Conservation (phyloP, 163 green algal species). For the Scenedesmus sp. region DNA sequence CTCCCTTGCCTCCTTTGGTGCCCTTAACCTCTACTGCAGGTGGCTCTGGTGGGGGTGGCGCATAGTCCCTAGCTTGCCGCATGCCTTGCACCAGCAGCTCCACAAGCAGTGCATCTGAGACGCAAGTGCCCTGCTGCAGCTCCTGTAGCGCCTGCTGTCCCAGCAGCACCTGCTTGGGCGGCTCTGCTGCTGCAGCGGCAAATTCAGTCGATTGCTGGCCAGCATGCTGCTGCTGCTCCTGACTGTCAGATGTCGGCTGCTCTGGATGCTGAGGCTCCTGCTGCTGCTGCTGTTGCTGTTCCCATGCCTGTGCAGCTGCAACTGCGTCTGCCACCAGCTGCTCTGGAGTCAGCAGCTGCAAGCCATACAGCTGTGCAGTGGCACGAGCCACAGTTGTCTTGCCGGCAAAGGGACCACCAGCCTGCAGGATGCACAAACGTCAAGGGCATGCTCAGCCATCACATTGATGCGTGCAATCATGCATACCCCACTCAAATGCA, state of each 20-base stretch:
- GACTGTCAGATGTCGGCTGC: neutral
- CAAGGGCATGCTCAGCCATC: neutral
- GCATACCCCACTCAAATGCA: no score
- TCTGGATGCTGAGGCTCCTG: neutral
- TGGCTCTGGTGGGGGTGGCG: conserved; percentile 6
- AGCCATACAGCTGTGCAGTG: conserved; percentile 61
- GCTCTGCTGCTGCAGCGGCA: conserved; percentile 1
- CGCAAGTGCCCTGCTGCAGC: conserved; percentile 56
- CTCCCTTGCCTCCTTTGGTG: conserved; percentile 25
- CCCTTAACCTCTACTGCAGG: neutral
- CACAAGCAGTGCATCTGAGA: conserved; percentile 66
- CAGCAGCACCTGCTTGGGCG: conserved; percentile 52
- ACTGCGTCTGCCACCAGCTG: conserved; percentile 66
- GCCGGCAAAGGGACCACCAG: conserved; percentile 67
- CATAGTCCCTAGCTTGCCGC: conserved; percentile 40
- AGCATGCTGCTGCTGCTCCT: neutral
- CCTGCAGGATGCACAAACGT: neutral
- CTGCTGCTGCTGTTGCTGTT: conserved; percentile 42
- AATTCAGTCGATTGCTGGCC: neutral
- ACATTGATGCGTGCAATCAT: no score
- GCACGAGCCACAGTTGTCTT: conserved; percentile 74
- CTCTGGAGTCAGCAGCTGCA: conserved; percentile 71
- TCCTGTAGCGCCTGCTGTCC: conserved; percentile 43
- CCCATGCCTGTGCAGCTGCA: conserved; percentile 54
- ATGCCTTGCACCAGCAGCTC: conserved; percentile 72